These are phyloP conservation scores for Zizania palustris DNA, from an alignment of 202 grass and related monocot genomes.

Conservation along the genomic window DNA sequence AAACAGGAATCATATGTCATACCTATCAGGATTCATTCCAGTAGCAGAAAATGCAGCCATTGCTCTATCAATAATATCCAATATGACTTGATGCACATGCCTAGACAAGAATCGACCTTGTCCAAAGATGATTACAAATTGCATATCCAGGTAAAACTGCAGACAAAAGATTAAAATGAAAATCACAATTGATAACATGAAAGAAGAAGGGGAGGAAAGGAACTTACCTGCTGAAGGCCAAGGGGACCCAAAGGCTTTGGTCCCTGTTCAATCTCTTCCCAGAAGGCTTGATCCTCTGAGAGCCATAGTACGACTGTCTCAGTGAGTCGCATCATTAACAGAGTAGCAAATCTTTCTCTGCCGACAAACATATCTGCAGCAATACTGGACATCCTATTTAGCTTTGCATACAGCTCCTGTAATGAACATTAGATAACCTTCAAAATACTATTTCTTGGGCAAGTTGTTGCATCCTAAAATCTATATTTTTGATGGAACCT, in stretches of 20 bases:
- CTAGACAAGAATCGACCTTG: slow-evolving; percentile 94
- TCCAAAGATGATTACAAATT: slow-evolving; percentile 92
- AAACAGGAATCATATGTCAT: slow-evolving; percentile 32
- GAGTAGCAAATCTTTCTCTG: slow-evolving; percentile 90
- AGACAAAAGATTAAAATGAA: slow-evolving; percentile 30
- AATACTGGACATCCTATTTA: slow-evolving; percentile 84
- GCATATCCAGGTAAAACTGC: slow-evolving; percentile 99
- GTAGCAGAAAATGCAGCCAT: slow-evolving; percentile 93
- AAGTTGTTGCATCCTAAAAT: slow-evolving; percentile 5
- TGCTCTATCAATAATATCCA: slow-evolving; percentile 92
- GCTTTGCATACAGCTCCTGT: slow-evolving; percentile 86
- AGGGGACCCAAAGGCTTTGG: slow-evolving; percentile 68
- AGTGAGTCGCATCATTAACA: slow-evolving; percentile 95
- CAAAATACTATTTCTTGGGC: slow-evolving; percentile 6
- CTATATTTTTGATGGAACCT: neutral
- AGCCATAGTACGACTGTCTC: slow-evolving; percentile 95
- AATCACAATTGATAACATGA: slow-evolving; percentile 26
- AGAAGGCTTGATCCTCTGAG: slow-evolving; percentile 89
- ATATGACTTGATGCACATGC: slow-evolving; percentile 94
- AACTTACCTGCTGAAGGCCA: slow-evolving; percentile 81
- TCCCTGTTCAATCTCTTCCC: slow-evolving; percentile 95
- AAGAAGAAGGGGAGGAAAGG: slow-evolving; percentile 4
- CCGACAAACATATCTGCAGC: slow-evolving; percentile 96
- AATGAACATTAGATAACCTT: slow-evolving; percentile 37
- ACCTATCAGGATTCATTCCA: slow-evolving; percentile 94